Evolutionary conservation across 805 yeast species (phyloP), one percentile per base, ranked within the genome.

Genomic region (Myxozyma nipponensis): DNA sequence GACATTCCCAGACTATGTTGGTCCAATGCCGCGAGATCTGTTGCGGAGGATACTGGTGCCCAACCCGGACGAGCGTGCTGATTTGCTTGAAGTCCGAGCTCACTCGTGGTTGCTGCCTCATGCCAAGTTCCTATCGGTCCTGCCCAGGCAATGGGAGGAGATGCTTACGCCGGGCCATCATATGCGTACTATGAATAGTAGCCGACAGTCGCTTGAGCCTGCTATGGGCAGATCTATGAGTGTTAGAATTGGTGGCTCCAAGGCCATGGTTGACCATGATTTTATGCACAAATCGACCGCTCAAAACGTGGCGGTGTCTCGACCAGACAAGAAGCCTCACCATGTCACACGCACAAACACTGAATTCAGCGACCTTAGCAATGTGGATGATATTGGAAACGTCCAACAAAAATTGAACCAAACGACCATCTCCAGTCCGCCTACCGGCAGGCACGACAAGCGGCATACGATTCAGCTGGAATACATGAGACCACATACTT

Each of bases 1-100:
- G 62, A 93, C 96, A 3, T 93, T 93, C 69, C 98, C 98, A 0
- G 97, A 90, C 66, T 90, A 87, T 65, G 81, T 93, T 49, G 83
- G 82, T 38, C 95, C 97, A 1, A 75, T 86, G 66, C 93, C 98
- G 3, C 78, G 98, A 67, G 97, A 93, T 69, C 72, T 93, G 56
- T 72, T 93, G 56, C 77, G 98, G 61, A 83, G 83, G 64, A 84
- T 91, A 34, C 30, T 52, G 6, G 91, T 89, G 10, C 76, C 96
- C 1, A 87, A 90, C 65, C 98, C 98, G 6, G 78, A 72, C 55
- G 81, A 76, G 62, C 79, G 98, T 68, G 77, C 86, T 34, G 73
- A 73, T 39, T 73, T 91, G 59, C 74, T 75, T 60, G 84, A 82
- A 49, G 82, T 91, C 22, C 76, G 91, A 59, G 73, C 80, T 25